Base-by-base conservation (phyloP, 2,329 filamentous ascomycete species). In the Xylaria hypoxylon region DNA sequence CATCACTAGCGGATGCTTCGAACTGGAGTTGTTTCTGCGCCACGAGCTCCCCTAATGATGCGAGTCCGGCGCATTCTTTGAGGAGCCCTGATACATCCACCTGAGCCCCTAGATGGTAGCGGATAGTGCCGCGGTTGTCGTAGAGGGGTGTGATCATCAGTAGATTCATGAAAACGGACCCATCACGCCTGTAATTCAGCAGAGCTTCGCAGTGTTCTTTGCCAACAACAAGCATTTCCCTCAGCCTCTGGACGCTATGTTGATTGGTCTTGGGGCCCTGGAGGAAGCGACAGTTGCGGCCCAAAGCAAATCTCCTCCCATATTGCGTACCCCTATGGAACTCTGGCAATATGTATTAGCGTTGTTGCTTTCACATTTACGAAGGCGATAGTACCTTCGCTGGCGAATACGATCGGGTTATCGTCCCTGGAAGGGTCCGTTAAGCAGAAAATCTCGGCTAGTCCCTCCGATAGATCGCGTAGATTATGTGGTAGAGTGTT, bases 371-470 rank as follows among this genome's bases (percentile, higher is more conserved):
- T 40, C 50, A 57, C 15, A 59, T 42, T 26, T n/a, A 26, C 3
- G 17, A 15, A 2, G 56, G 47, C 8, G 22, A 48, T 19, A 19
- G 26, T 66, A 91, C 89, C 89, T 83, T 92, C 89, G 3, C 90
- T 93, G 6, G 90, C 90, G 77, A 93, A 92, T 1, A 93, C 87
- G 66, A 94, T 92, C 0, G 91, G 92, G 74, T 93, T 93, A 68
- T 93, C 92, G 1, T 85, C 82, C 64, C 90, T 82, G 1, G 89
- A 91, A 8, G 92, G 90, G 75, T 94, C 92, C 0, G 90, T 92
- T 61, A 94, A 77, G 74, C 91, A 94, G 71, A 93, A 94, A 0
- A 92, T 90, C 75, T 94, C 91, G 0, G 90, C 91, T 65, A 94
- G 77, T 0, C 90, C 91, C 76, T 94, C 90, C 0, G 90, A 91